A percentile compares a stretch with the other conserved stretches of the same genome.
phyloP scores from a whole-genome alignment of 164 flowering plant species.

The Macadamia tetraphylla region DNA sequence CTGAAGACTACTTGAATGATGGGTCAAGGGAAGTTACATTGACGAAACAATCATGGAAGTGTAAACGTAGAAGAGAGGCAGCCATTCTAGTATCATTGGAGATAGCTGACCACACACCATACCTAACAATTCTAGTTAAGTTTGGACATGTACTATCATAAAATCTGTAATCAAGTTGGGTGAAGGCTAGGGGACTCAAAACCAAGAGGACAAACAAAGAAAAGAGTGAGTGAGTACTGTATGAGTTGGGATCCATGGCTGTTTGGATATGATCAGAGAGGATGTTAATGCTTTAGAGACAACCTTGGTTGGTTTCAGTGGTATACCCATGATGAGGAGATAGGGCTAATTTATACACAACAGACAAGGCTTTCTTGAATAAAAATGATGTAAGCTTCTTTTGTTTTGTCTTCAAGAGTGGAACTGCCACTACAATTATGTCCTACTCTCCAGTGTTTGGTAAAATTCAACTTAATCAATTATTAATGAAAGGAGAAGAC shows the following conservation, averaged over 20 bases:
- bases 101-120: constrained; percentile 50
- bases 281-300: neutral
- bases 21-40: constrained; percentile 37
- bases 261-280: neutral
- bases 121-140: constrained; percentile 42
- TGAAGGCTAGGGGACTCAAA: constrained; percentile 19
- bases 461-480: constrained; percentile 18
- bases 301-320: neutral
- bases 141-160: constrained; percentile 56
- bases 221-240: constrained; percentile 7
- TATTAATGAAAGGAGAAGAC: constrained; percentile 3
- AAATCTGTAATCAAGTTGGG: constrained; percentile 46
- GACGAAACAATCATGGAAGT: constrained; percentile 76
- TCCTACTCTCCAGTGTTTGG: constrained; percentile 30
- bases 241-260: constrained; percentile 19
- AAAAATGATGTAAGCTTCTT: neutral
- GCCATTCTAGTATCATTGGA: constrained; percentile 66
- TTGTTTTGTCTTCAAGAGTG: constrained; percentile 22
- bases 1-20: neutral
- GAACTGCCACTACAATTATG: constrained; percentile 29
- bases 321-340: neutral
- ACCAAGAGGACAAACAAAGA: constrained; percentile 23
- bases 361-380: neutral
- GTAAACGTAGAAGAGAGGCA: constrained; percentile 62
- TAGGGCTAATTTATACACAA: constrained; percentile 22